Conservation (phyloP, 2,329 filamentous ascomycete species). For the Xylaria sp. region DNA sequence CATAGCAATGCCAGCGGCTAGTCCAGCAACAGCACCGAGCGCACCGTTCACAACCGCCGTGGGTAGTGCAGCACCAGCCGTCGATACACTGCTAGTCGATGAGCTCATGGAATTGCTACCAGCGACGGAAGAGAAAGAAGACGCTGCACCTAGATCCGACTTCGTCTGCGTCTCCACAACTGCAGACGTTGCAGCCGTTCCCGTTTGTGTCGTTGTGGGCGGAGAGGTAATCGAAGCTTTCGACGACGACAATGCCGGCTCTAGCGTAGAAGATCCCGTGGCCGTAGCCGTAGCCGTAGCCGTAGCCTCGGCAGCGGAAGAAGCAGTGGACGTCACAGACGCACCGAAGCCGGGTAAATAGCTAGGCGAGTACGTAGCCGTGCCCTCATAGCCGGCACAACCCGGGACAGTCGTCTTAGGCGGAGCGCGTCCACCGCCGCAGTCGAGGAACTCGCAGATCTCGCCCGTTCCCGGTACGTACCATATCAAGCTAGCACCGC, state of each 20-base stretch:
- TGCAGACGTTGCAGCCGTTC: constrained; percentile 17
- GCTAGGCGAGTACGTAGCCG: constrained; percentile 63
- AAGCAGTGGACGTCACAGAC: constrained; percentile 25
- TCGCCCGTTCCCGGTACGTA: constrained; percentile 73
- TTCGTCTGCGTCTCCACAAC: constrained; percentile 14
- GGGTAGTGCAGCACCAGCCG: constrained; percentile 39
- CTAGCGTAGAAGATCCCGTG: constrained; percentile 19
- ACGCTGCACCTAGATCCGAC: not conserved
- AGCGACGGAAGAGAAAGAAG: constrained; percentile 13
- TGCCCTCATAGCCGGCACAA: constrained; percentile 66
- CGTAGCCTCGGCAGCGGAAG: constrained; percentile 17
- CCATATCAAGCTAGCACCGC: constrained; percentile 62
- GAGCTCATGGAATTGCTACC: constrained; percentile 11
- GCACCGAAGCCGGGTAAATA: constrained; percentile 56
- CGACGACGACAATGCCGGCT: constrained; percentile 13
- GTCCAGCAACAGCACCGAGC: constrained; percentile 40
- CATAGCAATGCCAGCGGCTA: constrained; percentile 41
- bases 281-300: constrained; percentile 1
- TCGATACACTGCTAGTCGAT: constrained; percentile 35
- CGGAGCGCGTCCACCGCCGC: constrained; percentile 73
- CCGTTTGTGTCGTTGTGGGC: constrained; percentile 9
- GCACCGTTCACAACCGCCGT: constrained; percentile 41
- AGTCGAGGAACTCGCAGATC: constrained; percentile 72
- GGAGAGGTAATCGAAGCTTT: constrained; percentile 24
- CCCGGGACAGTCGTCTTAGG: constrained; percentile 72